A percentile compares a stretch with the other conserved stretches of the same genome.
These are phyloP conservation scores for Daldinia loculata DNA, from an alignment of 495 filamentous ascomycete genomes.

Conservation along the genomic window DNA sequence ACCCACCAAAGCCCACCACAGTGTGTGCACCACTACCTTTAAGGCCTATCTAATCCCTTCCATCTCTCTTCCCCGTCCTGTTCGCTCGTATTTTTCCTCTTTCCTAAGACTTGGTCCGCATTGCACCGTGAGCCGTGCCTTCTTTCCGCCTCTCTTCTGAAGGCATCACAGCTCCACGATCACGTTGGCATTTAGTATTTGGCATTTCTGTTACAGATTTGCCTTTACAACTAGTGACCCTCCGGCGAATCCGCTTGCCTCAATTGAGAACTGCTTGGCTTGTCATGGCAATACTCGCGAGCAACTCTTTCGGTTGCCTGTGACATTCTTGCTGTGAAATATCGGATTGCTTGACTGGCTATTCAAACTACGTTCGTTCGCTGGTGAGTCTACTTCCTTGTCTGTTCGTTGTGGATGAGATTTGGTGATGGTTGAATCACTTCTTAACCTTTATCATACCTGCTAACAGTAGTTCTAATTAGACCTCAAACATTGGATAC, in stretches of 20 bases:
- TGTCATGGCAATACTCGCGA: slow-evolving; percentile 41
- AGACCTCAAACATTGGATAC: slow-evolving; percentile 18
- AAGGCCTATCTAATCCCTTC: slow-evolving; percentile 38
- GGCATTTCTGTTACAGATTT: slow-evolving; percentile 16
- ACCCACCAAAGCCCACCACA: slow-evolving; percentile 18
- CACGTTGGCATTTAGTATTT: slow-evolving; percentile 2
- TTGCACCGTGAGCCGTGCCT: slow-evolving; percentile 39
- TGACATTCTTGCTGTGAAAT: slow-evolving; percentile 32
- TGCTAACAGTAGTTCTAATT: slow-evolving; percentile 16
- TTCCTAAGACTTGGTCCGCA: slow-evolving; percentile 29
- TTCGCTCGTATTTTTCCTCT: slow-evolving; percentile 31
- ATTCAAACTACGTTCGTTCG: slow-evolving; percentile 26
- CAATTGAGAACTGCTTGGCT: slow-evolving; percentile 29
- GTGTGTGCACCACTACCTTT: slow-evolving; percentile 32
- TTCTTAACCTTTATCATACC: background rate
- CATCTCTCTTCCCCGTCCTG: slow-evolving; percentile 20
- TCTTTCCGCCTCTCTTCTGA: slow-evolving; percentile 27
- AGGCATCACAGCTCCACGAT: slow-evolving; percentile 32
- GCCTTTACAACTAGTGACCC: slow-evolving; percentile 19
- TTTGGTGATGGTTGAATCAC: background rate
- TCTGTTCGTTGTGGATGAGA: background rate
- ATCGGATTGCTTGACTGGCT: slow-evolving; percentile 23
- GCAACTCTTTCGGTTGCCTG: slow-evolving; percentile 30
- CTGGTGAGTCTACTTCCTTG: slow-evolving; percentile 20
- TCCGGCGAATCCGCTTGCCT: slow-evolving; percentile 3